Evolutionary conservation across 441 rosid species (phyloP).

Genomic region (Oxalis stricta): DNA sequence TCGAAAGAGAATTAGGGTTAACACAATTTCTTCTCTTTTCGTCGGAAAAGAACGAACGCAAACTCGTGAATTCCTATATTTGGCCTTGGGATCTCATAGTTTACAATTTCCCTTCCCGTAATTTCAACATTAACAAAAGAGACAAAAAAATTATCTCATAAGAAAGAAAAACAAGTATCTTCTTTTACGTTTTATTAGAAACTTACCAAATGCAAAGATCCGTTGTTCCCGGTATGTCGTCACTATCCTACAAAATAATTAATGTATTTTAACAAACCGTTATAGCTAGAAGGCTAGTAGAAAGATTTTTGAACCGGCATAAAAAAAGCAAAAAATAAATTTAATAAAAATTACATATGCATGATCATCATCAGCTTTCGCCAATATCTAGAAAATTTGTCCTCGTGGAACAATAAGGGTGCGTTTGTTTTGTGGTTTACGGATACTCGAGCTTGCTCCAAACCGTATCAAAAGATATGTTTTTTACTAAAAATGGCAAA

Average conservation of each 20-base stretch:
- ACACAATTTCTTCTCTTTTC: constrained; percentile 44
- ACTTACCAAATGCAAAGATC: constrained; percentile 79
- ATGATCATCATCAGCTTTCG: too few species aligned
- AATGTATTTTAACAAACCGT: too few species aligned
- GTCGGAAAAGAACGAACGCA: constrained; percentile 69
- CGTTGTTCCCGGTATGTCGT: constrained; percentile 94
- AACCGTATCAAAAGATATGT: too few species aligned
- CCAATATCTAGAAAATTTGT: too few species aligned
- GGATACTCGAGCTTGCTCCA: too few species aligned
- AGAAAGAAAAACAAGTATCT: too few species aligned
- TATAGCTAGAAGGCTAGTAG: neutral
- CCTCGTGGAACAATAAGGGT: too few species aligned
- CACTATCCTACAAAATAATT: constrained; percentile 49
- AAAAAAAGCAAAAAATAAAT: too few species aligned
- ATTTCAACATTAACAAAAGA: neutral
- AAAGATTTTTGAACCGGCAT: neutral
- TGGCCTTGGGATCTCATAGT: constrained; percentile 80
- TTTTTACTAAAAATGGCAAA: too few species aligned
- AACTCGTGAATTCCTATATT: constrained; percentile 90
- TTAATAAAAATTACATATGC: too few species aligned
- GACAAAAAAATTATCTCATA: neutral
- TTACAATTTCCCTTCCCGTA: constrained; percentile 57
- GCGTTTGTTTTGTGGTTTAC: too few species aligned
- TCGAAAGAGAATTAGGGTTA: constrained; percentile 28
- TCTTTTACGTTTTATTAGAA: neutral